Conservation (phyloP, 2,329 filamentous ascomycete genomes). For the Aspergillus calidoustus region DNA sequence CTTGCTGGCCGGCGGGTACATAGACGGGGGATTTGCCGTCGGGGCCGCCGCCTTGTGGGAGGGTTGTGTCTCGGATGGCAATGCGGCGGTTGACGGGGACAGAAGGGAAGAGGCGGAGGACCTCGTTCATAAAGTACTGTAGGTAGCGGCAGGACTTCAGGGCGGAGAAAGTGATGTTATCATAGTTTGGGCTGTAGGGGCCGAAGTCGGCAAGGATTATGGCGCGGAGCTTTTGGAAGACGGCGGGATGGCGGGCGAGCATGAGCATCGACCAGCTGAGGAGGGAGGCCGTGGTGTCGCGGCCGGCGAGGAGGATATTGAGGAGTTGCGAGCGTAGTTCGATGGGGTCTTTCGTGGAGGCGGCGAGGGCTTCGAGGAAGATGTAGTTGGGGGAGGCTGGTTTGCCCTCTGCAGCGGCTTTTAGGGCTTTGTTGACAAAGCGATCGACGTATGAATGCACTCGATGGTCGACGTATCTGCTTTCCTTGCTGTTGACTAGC, state of each 20-base stretch:
- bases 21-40: slow-evolving; percentile 65
- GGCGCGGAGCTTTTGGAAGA: slow-evolving; percentile 24
- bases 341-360: slow-evolving; percentile 52
- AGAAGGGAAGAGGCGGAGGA: slow-evolving; percentile 51
- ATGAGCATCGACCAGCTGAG: slow-evolving; percentile 45
- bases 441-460: slow-evolving; percentile 30
- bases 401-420: slow-evolving; percentile 30
- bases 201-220: slow-evolving; percentile 27
- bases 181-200: slow-evolving; percentile 16
- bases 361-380: slow-evolving; percentile 55
- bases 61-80: slow-evolving; percentile 47
- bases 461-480: slow-evolving; percentile 11
- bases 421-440: slow-evolving; percentile 30
- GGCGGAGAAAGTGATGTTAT: slow-evolving; percentile 44
- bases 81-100: slow-evolving; percentile 52
- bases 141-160: slow-evolving; percentile 49
- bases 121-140: slow-evolving; percentile 44
- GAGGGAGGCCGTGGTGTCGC: slow-evolving; percentile 57
- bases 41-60: slow-evolving; percentile 62
- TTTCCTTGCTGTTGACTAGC: slow-evolving; percentile 28
- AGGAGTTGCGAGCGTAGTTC: slow-evolving; percentile 55
- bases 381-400: slow-evolving; percentile 42
- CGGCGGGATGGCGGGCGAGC: slow-evolving; percentile 25
- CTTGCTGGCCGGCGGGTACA: slow-evolving; percentile 66
- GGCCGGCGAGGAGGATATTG: slow-evolving; percentile 57